Percentiles rank a stretch among this genome's conserved stretches.
Evolutionary conservation across 345 rosid species (phyloP).

Genomic region (Laguncularia racemosa): DNA sequence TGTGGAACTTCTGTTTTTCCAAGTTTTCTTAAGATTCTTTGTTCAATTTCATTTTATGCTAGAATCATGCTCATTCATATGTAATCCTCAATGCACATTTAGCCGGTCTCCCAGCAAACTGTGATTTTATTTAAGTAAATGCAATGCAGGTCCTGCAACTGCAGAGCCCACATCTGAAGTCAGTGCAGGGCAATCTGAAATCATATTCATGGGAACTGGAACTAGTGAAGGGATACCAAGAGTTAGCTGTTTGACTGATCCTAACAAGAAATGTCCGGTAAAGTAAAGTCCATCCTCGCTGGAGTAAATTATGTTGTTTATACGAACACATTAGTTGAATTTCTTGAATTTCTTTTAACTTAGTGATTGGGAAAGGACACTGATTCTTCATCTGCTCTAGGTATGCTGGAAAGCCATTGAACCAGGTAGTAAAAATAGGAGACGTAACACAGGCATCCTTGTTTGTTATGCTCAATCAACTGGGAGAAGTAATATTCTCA

Average conservation of each 20-base stretch:
- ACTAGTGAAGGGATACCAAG: conserved; percentile 98
- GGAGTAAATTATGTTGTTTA: conserved; percentile 1
- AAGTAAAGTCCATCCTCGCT: not conserved
- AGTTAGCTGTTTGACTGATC: conserved; percentile 83
- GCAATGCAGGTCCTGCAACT: conserved; percentile 14
- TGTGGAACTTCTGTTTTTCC: too few relatives aligned
- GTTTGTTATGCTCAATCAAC: conserved; percentile 45
- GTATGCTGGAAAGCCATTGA: conserved; percentile 77
- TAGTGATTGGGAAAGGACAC: not conserved
- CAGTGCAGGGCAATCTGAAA: conserved; percentile 43
- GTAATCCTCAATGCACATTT: too few relatives aligned
- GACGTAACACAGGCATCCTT: conserved; percentile 74
- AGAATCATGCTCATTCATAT: too few relatives aligned
- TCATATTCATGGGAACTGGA: conserved; percentile 82
- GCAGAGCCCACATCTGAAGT: conserved; percentile 8
- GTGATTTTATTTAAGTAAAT: not conserved
- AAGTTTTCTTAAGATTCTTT: too few relatives aligned
- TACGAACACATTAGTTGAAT: not conserved
- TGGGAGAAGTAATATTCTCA: conserved; percentile 50
- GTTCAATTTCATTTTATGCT: too few relatives aligned
- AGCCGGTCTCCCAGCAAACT: too few relatives aligned
- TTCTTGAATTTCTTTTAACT: too few relatives aligned
- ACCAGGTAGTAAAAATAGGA: conserved; percentile 68
- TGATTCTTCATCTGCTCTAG: conserved; percentile 22
- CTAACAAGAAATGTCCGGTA: conserved; percentile 76